Base-by-base conservation (phyloP, 2,329 filamentous ascomycete genomes). In the Pseudopithomyces maydicus region DNA sequence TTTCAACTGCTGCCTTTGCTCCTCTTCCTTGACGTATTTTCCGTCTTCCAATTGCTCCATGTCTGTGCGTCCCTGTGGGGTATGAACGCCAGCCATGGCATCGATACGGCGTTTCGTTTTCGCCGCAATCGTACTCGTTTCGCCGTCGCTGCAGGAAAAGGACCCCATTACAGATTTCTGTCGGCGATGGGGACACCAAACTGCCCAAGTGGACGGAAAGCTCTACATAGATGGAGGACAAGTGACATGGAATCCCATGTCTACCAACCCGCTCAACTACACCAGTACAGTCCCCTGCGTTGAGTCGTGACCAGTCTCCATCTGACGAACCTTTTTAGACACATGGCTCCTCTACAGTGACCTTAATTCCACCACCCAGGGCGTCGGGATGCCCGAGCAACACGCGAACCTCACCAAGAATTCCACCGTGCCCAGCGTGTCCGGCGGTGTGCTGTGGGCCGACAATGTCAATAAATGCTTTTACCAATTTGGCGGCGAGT, bases 171-270 rank as follows among this genome's bases (percentile, higher is more conserved):
- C 73, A 22, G 79, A 85, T 68, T 88, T 78, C 54, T 79, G 78
- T 61, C 70, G 78, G 41, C 65, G 77, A 55, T 79, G 73, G 73
- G 84, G 82, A 43, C 86, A 89, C 67, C 84, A 87, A 68, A 85
- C 84, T 7, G 80, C 86, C 6, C 77, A 87, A 10, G 79, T 89
- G 44, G 84, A 87, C 67, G 73, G 81, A 41, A 82, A 79, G 59
- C 74, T 89, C 19, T 89, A 85, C 67, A 84, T 89, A 51, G 85
- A 89, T 65, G 86, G 86, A 36, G 86, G 86, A 4, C 74, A 83
- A 52, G 68, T 88, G 26, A 82, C 84, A 63, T 87, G 82, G 73
- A 83, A 80, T 62, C 79, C 82, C 2, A 72, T 83, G 19, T 69
- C 78, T 2, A 71, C 78, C 41, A 80, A 81, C 62, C 75, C 79